Evolutionary conservation across 2,329 filamentous ascomycete genomes (phyloP), one percentile per base, ranked within the genome.

Genomic region (Aureobasidium sp.): DNA sequence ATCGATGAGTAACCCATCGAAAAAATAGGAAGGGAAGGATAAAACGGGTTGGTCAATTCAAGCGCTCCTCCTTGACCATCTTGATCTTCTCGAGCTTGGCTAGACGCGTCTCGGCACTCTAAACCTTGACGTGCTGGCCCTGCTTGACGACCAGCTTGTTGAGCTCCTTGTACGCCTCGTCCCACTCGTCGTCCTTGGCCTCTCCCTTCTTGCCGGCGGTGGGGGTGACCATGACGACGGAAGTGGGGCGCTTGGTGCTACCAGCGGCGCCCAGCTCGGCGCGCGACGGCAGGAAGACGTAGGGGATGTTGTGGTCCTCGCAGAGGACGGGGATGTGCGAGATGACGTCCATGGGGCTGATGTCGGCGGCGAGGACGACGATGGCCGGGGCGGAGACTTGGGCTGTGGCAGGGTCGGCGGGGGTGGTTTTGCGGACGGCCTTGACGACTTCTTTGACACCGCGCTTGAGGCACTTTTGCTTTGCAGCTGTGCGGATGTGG

Each of bases 361-460:
- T 97, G 77, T 99, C 94, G 69, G 90, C 94, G 37, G 94, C 94
- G 67, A 99, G 90, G 74, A 99, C 81, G 69, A 96, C 90, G 64
- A 79, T 82, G 66, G 85, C 82, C 46, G 89, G 86, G 1, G 68
- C 65, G 13, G 62, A 62, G 70, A 85, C 80, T 58, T 70, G 65
- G 59, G 69, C 66, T 57, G 82, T 79, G 71, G 83, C 79, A 65
- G 84, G 81, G 63, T 84, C 82, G n/a, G 84, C 83, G 67, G 84
- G 75, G 61, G 89, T 82, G 15, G 90, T 93, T 80, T 97, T 97
- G 79, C 94, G 91, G 69, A 99, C 89, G 35, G 92, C 88, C 80
- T 99, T 99, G 79, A 97, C 92, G 72, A 96, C 93, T 79, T 99
- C 94, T 78, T 99, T 99, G 67, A 99, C 94, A 72, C 94, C 94